These are phyloP conservation scores for Camellia granthamiana DNA, from an alignment of 148 eudicot species.

Conservation along the genomic window DNA sequence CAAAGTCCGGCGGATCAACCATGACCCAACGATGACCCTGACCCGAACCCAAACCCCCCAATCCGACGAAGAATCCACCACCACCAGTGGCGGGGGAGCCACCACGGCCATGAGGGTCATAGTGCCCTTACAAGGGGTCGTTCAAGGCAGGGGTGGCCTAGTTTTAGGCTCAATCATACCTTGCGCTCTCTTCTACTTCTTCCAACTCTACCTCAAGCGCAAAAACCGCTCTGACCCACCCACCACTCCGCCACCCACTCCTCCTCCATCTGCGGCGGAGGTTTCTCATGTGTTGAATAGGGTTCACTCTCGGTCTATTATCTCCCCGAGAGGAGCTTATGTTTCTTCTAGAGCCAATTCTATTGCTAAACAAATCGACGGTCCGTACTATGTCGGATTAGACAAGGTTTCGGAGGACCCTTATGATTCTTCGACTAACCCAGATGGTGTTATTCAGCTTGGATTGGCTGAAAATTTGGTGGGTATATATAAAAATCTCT, in stretches of 20 bases:
- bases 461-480: constrained; percentile 65
- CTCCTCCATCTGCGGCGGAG: constrained; percentile 34
- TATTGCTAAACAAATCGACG: constrained; percentile 41
- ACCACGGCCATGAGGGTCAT: constrained; percentile 77
- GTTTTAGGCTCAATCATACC: constrained; percentile 83
- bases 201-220: constrained; percentile 72
- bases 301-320: constrained; percentile 48
- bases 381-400: constrained; percentile 50
- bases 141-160: constrained; percentile 81
- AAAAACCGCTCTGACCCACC: constrained; percentile 20
- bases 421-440: constrained; percentile 42
- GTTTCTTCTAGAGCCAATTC: constrained; percentile 47
- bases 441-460: constrained; percentile 68
- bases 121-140: constrained; percentile 88
- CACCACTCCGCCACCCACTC: constrained; percentile 14
- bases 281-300: constrained; percentile 38
- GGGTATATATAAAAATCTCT: constrained; percentile 6
- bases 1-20: not conserved
- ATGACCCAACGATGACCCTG: constrained; percentile 30
- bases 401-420: constrained; percentile 48
- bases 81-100: constrained; percentile 26
- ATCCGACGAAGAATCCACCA: constrained; percentile 20
- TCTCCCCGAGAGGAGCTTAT: constrained; percentile 64
- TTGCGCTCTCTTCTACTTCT: constrained; percentile 82
- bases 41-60: constrained; percentile 10